Evolutionary conservation across 129 eudicot species (phyloP).

Genomic region (Tagetes erecta): DNA sequence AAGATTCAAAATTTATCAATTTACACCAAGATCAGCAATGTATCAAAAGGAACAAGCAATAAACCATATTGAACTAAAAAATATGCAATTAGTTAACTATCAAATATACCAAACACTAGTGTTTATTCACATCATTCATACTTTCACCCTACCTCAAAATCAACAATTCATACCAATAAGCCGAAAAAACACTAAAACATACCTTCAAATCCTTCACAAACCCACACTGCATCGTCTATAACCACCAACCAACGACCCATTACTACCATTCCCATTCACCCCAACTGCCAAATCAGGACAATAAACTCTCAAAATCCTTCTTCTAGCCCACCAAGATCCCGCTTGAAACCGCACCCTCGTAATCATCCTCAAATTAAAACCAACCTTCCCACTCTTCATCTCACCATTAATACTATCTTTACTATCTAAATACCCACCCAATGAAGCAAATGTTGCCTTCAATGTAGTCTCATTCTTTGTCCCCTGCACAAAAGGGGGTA

Average conservation of each 20-base stretch:
- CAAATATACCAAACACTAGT: constrained; percentile 1
- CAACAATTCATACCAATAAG: neutral
- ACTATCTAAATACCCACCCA: constrained; percentile 39
- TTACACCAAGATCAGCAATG: neutral
- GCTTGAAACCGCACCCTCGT: constrained; percentile 65
- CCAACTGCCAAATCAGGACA: constrained; percentile 52
- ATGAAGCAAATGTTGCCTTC: constrained; percentile 50
- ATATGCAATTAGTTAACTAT: constrained; percentile 11
- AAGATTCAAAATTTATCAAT: neutral
- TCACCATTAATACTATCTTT: constrained; percentile 40
- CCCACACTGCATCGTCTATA: constrained; percentile 54
- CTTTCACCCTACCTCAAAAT: neutral
- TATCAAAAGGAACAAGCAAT: neutral
- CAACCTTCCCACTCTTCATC: constrained; percentile 45
- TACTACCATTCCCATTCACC: constrained; percentile 24
- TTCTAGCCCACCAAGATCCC: constrained; percentile 75
- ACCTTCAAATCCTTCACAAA: constrained; percentile 23
- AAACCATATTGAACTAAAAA: neutral
- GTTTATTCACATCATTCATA: constrained; percentile 17
- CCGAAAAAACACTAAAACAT: neutral
- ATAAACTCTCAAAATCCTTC: constrained; percentile 56
- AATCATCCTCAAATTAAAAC: constrained; percentile 55
- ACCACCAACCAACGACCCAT: constrained; percentile 52
- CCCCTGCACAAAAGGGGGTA: constrained; percentile 71
- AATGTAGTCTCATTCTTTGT: constrained; percentile 45